Evolutionary conservation across 805 yeast species (phyloP).

Genomic region (Teunomyces panamensis): DNA sequence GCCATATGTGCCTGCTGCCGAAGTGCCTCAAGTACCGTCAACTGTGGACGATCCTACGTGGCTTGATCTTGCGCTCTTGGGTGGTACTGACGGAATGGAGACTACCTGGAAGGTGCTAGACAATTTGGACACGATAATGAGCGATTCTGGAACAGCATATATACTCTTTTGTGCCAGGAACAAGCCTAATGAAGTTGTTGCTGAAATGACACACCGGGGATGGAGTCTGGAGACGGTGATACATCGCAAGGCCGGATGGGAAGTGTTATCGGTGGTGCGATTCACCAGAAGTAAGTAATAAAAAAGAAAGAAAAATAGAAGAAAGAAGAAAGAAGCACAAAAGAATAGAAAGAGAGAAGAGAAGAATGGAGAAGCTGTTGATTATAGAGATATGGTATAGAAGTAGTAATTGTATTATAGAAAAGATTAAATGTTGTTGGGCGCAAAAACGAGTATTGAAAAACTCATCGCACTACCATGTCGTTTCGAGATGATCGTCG

Average conservation of each 20-base stretch:
- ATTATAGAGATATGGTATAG: too few species aligned
- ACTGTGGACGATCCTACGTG: conserved; percentile 52
- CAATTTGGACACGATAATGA: conserved; percentile 49
- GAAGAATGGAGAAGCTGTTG: too few species aligned
- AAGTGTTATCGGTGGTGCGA: conserved; percentile 72
- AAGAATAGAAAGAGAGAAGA: too few species aligned
- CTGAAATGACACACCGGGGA: conserved; percentile 40
- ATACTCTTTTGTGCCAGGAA: conserved; percentile 91
- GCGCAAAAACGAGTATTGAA: neutral
- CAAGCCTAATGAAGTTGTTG: conserved; percentile 62
- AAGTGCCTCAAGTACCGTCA: conserved; percentile 60
- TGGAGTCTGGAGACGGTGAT: conserved; percentile 60
- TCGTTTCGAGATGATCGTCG: neutral
- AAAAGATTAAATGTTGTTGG: too few species aligned
- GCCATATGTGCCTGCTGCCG: conserved; percentile 91
- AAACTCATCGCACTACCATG: conserved; percentile 1
- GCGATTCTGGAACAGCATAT: conserved; percentile 71
- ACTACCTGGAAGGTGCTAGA: conserved; percentile 68
- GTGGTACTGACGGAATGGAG: conserved; percentile 89
- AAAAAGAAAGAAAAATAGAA: neutral
- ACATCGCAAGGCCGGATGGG: conserved; percentile 92
- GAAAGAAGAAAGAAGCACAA: too few species aligned
- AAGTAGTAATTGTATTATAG: too few species aligned
- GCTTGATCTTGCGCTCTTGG: conserved; percentile 87
- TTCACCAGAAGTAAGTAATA: conserved; percentile 32